Base-by-base conservation (phyloP, 1,139 yeast species). In the Kurtzmaniella quercitrusa region DNA sequence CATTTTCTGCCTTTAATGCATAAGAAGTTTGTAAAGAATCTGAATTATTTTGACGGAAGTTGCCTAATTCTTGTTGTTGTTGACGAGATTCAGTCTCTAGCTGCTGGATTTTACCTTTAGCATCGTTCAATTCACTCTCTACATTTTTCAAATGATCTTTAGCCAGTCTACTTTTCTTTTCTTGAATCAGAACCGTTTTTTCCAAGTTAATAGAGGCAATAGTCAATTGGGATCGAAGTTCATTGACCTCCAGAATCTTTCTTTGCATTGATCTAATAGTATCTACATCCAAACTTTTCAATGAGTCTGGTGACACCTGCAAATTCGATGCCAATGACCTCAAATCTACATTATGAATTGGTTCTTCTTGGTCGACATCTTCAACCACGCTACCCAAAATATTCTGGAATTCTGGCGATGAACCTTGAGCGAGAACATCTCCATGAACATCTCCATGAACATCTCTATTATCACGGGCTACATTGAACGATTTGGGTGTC, bases 131-230 rank as follows among this genome's bases (percentile, higher is more conserved):
- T 10, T 71, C 42, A 48, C 58, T 52, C 60, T 52, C 53, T 25
- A 50, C 41, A 3, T 42, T 43, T 18, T 55, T 52, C 59, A 54
- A 45, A 63, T 70, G 52, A 57, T 64, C 29, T 57, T 57, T 23
- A 60, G 64, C 5, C 57, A 55, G 41, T 31, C 48, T 46, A 27
- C 56, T 46, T 18, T 59, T 55, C 38, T 50, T 55, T 12, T 54
- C 57, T 41, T 55, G 56, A 17, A 59, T 52, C 45, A 74, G 81
- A 25, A 69, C 63, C 5, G 69, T 51, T 51, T 79, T 86, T 54
- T 83, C 89, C 43, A 70, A 65, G 42, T 74, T 73, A 19, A 82
- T 70, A 54, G 78, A 77, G 27, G 77, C 58, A 18, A 79, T 65
- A 17, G 79, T 60, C 40, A 73, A 68, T 48, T 79, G 80, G 1